phyloP scores from a whole-genome alignment of 2,329 filamentous ascomycete genomes.

The Aureobasidium lini region DNA sequence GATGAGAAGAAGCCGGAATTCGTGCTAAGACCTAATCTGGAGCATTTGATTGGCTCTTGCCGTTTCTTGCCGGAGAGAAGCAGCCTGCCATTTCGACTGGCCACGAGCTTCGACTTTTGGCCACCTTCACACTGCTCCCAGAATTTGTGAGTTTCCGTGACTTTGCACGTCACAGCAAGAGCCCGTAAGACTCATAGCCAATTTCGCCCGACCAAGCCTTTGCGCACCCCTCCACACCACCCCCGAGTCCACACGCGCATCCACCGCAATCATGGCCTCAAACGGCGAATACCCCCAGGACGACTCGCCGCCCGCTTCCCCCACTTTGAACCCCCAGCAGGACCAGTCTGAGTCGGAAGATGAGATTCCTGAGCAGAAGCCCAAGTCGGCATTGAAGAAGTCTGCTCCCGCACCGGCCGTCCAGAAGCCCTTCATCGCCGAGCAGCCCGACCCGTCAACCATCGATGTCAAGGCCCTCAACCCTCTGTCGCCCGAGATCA shows the following conservation, averaged over 20 bases:
- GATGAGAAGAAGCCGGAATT: not conserved
- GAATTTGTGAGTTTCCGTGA: constrained; percentile 5
- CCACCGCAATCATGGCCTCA: constrained; percentile 43
- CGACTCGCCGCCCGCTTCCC: constrained; percentile 47
- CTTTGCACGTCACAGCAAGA: constrained; percentile 13
- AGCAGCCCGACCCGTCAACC: constrained; percentile 86
- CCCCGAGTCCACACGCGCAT: not conserved
- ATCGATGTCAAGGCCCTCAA: constrained; percentile 74
- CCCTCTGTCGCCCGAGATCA: constrained; percentile 91
- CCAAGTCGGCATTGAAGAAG: constrained; percentile 85
- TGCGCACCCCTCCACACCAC: not conserved
- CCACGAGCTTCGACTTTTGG: not conserved
- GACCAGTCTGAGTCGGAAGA: constrained; percentile 67
- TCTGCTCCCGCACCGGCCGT: constrained; percentile 49
- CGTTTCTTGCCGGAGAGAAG: not conserved
- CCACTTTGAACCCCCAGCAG: constrained; percentile 41
- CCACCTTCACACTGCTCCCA: not conserved
- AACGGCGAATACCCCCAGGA: constrained; percentile 48
- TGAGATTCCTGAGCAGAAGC: constrained; percentile 53
- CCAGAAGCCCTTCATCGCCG: constrained; percentile 62
- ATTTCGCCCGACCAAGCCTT: not conserved
- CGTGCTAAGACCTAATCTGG: not conserved
- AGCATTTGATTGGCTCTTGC: not conserved
- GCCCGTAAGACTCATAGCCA: constrained; percentile 8
- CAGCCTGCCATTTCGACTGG: not conserved